phyloP scores from a whole-genome alignment of 345 rosid genomes.

The Cardamine occulta region DNA sequence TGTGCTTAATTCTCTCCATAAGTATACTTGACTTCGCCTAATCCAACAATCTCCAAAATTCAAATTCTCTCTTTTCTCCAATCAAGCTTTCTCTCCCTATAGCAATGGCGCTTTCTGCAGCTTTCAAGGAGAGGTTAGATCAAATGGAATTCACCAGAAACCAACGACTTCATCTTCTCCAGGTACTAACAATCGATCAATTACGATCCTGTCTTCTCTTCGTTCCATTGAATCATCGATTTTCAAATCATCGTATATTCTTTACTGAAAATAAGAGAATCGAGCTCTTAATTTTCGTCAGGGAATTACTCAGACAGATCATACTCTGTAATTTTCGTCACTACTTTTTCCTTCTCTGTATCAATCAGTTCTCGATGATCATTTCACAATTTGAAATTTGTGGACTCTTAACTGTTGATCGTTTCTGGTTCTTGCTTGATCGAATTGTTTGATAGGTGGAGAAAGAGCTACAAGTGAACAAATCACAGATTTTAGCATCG shows the following conservation, averaged over 20 bases:
- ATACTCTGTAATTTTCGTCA: background rate
- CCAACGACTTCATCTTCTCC: constrained; percentile 64
- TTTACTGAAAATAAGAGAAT: no score
- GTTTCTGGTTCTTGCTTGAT: no score
- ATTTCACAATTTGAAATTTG: no score
- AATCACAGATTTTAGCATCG: constrained; percentile 51
- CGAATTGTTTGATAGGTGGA: constrained; percentile 51
- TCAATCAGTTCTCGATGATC: no score
- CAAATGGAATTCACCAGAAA: constrained; percentile 69
- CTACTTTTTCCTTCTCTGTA: no score
- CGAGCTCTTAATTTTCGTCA: no score
- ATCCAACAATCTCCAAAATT: background rate
- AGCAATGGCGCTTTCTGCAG: constrained; percentile 65
- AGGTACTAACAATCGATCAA: constrained; percentile 44
- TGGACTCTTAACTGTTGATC: no score
- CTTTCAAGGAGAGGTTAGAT: constrained; percentile 71
- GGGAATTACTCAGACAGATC: background rate
- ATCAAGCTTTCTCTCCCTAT: background rate
- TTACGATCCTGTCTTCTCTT: constrained; percentile 21
- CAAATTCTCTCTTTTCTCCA: constrained; percentile 10
- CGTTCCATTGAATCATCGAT: constrained; percentile 14
- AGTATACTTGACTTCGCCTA: background rate
- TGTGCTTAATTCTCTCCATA: background rate
- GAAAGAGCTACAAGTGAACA: constrained; percentile 62
- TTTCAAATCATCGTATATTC: no score